phyloP scores from a whole-genome alignment of 352 stramenopile genomes.

The Globisporangium yorkense region DNA sequence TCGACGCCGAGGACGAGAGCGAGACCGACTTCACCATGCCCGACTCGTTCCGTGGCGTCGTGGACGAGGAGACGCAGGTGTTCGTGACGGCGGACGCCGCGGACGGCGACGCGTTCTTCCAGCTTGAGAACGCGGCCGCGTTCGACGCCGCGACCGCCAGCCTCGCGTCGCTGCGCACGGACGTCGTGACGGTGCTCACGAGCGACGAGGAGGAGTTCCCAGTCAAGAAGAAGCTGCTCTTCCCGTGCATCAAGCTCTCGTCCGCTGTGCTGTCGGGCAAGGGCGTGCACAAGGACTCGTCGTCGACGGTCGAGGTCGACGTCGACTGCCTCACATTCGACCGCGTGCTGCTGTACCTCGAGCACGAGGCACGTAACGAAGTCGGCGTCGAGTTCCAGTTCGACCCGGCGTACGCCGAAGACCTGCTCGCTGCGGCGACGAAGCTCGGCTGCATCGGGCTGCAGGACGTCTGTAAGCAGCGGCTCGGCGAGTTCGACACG shows the following conservation, averaged over 20 bases:
- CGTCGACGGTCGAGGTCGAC: slow-evolving; percentile 55
- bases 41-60: slow-evolving; percentile 61
- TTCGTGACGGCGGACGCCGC: slow-evolving; percentile 52
- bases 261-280: slow-evolving; percentile 70
- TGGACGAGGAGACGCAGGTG: slow-evolving; percentile 58
- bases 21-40: slow-evolving; percentile 86
- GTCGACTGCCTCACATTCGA: slow-evolving; percentile 89
- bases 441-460: slow-evolving; percentile 68
- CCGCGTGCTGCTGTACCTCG: slow-evolving; percentile 83
- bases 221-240: slow-evolving; percentile 85
- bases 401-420: slow-evolving; percentile 68
- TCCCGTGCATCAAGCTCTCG: slow-evolving; percentile 86
- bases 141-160: slow-evolving; percentile 9
- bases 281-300: slow-evolving; percentile 67
- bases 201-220: slow-evolving; percentile 87
- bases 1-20: slow-evolving; percentile 60
- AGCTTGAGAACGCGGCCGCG: slow-evolving; percentile 32
- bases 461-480: slow-evolving; percentile 67
- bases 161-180: slow-evolving; percentile 35
- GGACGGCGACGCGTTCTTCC: slow-evolving; percentile 20
- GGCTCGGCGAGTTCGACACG: slow-evolving; percentile 76
- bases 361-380: slow-evolving; percentile 72
- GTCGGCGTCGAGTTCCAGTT: slow-evolving; percentile 63
- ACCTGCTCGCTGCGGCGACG: slow-evolving; percentile 59
- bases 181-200: slow-evolving; percentile 74